Evolutionary conservation across 495 filamentous ascomycete genomes (phyloP).

Genomic region (Neurospora cerealis): DNA sequence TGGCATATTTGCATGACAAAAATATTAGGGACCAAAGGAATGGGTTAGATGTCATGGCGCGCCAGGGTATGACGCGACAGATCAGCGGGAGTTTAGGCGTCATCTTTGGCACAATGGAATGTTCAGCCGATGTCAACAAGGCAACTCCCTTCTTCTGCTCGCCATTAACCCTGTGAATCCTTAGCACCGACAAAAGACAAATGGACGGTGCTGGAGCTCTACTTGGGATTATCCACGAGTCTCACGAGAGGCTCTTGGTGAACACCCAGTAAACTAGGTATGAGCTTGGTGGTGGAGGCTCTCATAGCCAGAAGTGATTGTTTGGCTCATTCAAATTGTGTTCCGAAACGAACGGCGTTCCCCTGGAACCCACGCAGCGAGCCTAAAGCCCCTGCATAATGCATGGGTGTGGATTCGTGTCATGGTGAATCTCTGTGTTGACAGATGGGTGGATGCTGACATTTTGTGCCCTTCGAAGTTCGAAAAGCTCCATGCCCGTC

Average conservation of each 20-base stretch:
- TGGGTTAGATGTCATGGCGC: neutral
- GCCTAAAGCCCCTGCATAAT: neutral
- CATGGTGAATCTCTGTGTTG: neutral
- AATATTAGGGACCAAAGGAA: neutral
- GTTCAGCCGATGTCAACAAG: neutral
- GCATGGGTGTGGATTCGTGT: neutral
- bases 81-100: neutral
- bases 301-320: neutral
- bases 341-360: neutral
- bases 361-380: neutral
- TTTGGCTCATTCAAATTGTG: neutral
- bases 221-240: neutral
- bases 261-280: neutral
- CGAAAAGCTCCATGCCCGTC: neutral
- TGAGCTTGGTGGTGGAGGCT: neutral
- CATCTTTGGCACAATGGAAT: neutral
- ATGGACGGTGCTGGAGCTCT: neutral
- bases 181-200: neutral
- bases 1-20: neutral
- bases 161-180: too few relatives aligned
- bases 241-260: too few relatives aligned
- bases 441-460: neutral
- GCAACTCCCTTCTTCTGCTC: too few relatives aligned
- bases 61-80: neutral
- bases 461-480: neutral